These are phyloP conservation scores for Hyaloscypha bicolor DNA, from an alignment of 495 filamentous ascomycete species.

Conservation along the genomic window DNA sequence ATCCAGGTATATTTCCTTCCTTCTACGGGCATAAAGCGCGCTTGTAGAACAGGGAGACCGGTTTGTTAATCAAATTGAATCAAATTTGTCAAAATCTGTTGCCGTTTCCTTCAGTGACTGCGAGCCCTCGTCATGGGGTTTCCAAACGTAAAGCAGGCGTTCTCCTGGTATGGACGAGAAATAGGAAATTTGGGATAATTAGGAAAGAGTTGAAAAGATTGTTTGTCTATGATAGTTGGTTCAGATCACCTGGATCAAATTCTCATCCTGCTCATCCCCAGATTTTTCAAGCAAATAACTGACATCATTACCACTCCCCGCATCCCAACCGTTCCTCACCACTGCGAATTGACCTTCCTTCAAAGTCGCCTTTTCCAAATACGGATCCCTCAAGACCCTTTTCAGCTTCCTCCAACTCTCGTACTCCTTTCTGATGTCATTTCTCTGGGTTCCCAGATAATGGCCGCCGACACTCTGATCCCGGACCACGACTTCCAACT, in stretches of 20 bases:
- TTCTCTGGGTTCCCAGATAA: background rate
- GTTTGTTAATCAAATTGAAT: constrained; percentile 33
- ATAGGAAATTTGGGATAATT: too few species aligned
- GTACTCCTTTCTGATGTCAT: constrained; percentile 5
- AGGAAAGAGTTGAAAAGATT: background rate
- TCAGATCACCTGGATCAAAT: background rate
- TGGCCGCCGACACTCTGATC: background rate
- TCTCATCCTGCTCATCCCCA: background rate
- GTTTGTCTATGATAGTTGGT: background rate
- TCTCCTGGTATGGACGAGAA: background rate
- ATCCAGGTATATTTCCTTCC: constrained; percentile 26
- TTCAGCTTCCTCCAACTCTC: constrained; percentile 23
- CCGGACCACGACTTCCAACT: constrained; percentile 16
- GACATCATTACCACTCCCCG: background rate
- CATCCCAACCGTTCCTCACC: background rate
- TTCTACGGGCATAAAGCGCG: constrained; percentile 34
- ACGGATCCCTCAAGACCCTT: constrained; percentile 34
- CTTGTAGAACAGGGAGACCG: constrained; percentile 36
- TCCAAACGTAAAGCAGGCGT: too few species aligned
- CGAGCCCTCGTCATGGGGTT: too few species aligned
- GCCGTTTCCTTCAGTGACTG: background rate
- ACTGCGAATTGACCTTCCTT: background rate
- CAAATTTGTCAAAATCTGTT: constrained; percentile 21
- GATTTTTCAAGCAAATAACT: background rate
- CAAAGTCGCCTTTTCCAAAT: constrained; percentile 31